phyloP scores from a whole-genome alignment of 805 yeast genomes.

The Ascoidea rubescens region DNA sequence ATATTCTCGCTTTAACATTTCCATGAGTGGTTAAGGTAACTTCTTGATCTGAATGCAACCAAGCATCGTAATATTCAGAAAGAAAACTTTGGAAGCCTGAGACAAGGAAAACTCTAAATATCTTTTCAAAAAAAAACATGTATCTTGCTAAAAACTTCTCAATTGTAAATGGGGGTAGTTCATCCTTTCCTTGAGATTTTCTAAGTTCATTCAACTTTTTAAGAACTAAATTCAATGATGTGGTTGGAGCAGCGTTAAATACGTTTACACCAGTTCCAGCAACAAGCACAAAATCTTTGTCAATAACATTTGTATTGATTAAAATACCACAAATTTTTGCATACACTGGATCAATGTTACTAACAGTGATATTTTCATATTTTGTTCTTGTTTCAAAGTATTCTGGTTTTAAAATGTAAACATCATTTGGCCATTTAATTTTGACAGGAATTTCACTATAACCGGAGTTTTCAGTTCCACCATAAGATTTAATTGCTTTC shows the following conservation, averaged over 20 bases:
- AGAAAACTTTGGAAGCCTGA: slow-evolving; percentile 61
- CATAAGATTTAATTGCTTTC: slow-evolving; percentile 56
- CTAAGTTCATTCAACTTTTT: slow-evolving; percentile 43
- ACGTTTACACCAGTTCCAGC: slow-evolving; percentile 85
- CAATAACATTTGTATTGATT: slow-evolving; percentile 61
- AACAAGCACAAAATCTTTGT: slow-evolving; percentile 48
- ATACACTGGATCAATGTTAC: slow-evolving; percentile 49
- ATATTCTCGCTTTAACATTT: slow-evolving; percentile 43
- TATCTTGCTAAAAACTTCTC: slow-evolving; percentile 53
- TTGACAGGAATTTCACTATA: slow-evolving; percentile 66
- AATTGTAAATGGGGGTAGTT: slow-evolving; percentile 29
- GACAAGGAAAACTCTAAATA: slow-evolving; percentile 41
- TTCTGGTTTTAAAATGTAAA: slow-evolving; percentile 62
- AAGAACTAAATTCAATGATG: slow-evolving; percentile 67
- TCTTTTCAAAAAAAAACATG: slow-evolving; percentile 48
- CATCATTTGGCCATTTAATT: slow-evolving; percentile 95
- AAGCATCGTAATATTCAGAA: slow-evolving; percentile 57
- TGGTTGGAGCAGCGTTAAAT: slow-evolving; percentile 79
- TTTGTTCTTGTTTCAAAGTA: slow-evolving; percentile 21
- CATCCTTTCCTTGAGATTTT: slow-evolving; percentile 23
- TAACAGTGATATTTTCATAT: slow-evolving; percentile 13
- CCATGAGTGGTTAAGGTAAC: slow-evolving; percentile 47
- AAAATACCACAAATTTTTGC: slow-evolving; percentile 75
- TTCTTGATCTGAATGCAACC: slow-evolving; percentile 74
- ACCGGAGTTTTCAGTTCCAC: slow-evolving; percentile 20